Percentiles rank a stretch among this genome's conserved stretches.
phyloP scores from a whole-genome alignment of 176 grass and related monocot species.

The maize (Zea mays) region Zm-B73-REFERENCE-NAM-5.0 NC_050102.1:182292001-182292500 shows the following conservation, averaged over 20 bases:
- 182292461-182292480: constrained; percentile 69
- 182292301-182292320: constrained; percentile 66
- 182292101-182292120: constrained; percentile 48
- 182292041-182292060: constrained; percentile 72
- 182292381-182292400: constrained; percentile 53
- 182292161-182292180: constrained; percentile 38
- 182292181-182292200: background rate
- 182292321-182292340: constrained; percentile 49
- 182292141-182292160: constrained; percentile 54
- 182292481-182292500: constrained; percentile 82
- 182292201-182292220: constrained; percentile 14
- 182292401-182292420: constrained; percentile 36
- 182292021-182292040: constrained; percentile 46
- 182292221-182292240: constrained; percentile 61
- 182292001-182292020: constrained; percentile 22
- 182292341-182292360: constrained; percentile 81
- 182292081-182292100: constrained; percentile 59
- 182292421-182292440: constrained; percentile 42
- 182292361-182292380: constrained; percentile 90
- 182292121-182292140: constrained; percentile 60
- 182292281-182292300: constrained; percentile 42
- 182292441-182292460: constrained; percentile 56
- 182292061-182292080: constrained; percentile 50
- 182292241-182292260: constrained; percentile 51
- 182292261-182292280: constrained; percentile 34